Evolutionary conservation across 1,139 yeast genomes (phyloP), one percentile per base, ranked within the genome.

Genomic region (Blastobotrys ciferrii): DNA sequence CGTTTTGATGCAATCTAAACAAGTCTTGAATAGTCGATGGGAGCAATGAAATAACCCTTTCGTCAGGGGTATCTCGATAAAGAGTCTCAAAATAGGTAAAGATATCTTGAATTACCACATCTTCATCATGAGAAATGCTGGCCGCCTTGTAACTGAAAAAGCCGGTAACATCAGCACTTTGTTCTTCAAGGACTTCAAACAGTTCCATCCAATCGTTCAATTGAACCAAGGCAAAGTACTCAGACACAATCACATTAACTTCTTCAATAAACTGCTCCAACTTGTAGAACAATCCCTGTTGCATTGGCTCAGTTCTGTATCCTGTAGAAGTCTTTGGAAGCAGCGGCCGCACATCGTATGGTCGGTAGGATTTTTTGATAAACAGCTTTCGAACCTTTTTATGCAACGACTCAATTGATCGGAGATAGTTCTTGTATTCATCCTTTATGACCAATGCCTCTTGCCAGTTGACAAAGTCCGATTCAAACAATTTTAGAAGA

Each of bases 141-240:
- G 80, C 80, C 37, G 73, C 63, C 33, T 74, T 72, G 63, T 81
- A 85, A 45, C 77, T 77, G 63, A 84, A 82, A 49, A 88, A 71
- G 2, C 84, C 77, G 17, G 79, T 70, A 0, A 80, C 71, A 43
- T 72, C 76, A 6, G 75, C 69, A 2, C 81, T 79, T 52, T 86
- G 83, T 38, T 78, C 71, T 63, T 91, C 97, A 47, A 92, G 68
- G 1, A 83, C 70, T 61, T 88, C 94, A 63, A 79, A 86, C 5
- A 83, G 77, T 50, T 77, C 77, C 53, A 88, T 74, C 97, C 98
- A 92, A 61, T 91, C 96, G 52, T 78, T 80, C 14, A 82, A 66
- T 31, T 80, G 75, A 20, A 87, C 78, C 18, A 82, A 77, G 30
- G 72, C 73, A 60, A 85, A 82, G 42, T 84, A 75, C 2, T 78